Evolutionary conservation across 2,329 filamentous ascomycete species (phyloP).

Genomic region (Colletotrichum tanaceti): DNA sequence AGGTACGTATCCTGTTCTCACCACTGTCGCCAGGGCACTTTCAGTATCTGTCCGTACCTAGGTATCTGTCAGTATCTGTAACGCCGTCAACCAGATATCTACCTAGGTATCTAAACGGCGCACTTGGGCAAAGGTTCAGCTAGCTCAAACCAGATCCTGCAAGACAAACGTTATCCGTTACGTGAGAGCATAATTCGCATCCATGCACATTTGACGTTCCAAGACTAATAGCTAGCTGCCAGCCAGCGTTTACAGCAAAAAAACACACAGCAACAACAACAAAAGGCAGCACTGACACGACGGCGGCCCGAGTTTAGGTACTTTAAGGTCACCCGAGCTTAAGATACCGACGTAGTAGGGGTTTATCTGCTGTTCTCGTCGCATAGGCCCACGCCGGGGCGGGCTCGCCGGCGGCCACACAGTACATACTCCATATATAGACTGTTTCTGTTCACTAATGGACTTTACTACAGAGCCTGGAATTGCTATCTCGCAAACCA

Average conservation of each 20-base stretch:
- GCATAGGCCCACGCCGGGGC: conserved; percentile 3
- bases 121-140: background rate
- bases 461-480: background rate
- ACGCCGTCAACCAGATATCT: no score
- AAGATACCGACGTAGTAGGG: background rate
- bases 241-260: background rate
- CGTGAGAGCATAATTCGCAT: background rate
- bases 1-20: conserved; percentile 2
- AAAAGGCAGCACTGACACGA: background rate
- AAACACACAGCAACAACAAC: no score
- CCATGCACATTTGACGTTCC: background rate
- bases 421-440: conserved; percentile 24
- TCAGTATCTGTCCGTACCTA: no score
- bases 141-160: background rate
- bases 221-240: background rate
- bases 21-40: no score
- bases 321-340: background rate
- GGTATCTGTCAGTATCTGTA: background rate
- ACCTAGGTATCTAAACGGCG: background rate
- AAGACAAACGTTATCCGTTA: background rate
- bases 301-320: background rate
- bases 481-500: background rate
- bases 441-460: background rate
- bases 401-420: conserved; percentile 14
- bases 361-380: background rate